Evolutionary conservation across 225 moss, liverwort and hornwort species (phyloP).

Genomic region (Bryoerythrophyllum caledonicum): DNA sequence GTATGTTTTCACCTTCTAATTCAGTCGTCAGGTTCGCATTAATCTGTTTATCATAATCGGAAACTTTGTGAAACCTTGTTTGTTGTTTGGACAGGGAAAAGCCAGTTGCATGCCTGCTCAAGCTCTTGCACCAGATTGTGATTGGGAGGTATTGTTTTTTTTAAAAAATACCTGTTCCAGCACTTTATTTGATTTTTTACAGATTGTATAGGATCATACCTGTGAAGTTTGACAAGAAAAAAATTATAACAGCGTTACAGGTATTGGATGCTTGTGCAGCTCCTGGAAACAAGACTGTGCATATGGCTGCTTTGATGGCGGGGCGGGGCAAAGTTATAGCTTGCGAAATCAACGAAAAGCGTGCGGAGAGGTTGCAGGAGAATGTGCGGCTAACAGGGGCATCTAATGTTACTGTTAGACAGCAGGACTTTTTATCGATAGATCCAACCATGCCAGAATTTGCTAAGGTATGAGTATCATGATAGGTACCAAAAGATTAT

Average conservation of each 20-base stretch:
- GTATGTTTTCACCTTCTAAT: background rate
- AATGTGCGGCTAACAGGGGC: conserved; percentile 77
- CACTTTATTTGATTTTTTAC: background rate
- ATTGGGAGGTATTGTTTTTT: conserved; percentile 68
- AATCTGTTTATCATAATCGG: background rate
- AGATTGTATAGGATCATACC: conserved; percentile 12
- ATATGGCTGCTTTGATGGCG: conserved; percentile 87
- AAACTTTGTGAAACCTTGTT: conserved; percentile 5
- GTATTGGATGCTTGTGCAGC: conserved; percentile 99
- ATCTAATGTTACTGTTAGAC: conserved; percentile 76
- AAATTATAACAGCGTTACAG: conserved; percentile 53
- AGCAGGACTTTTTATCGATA: conserved; percentile 72
- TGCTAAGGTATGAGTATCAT: conserved; percentile 52
- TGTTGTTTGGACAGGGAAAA: conserved; percentile 67
- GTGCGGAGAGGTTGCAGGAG: conserved; percentile 71
- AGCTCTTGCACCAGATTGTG: conserved; percentile 72
- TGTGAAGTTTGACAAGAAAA: background rate
- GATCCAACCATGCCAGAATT: conserved; percentile 57
- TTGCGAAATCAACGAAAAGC: conserved; percentile 74
- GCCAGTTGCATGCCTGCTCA: conserved; percentile 96
- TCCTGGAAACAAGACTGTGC: conserved; percentile 98
- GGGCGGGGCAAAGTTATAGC: conserved; percentile 86
- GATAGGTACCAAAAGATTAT: background rate
- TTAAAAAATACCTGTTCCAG: background rate
- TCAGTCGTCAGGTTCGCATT: background rate